phyloP scores from a whole-genome alignment of 1,284 basidiomycete genomes.

The Vanrija sp. region DNA sequence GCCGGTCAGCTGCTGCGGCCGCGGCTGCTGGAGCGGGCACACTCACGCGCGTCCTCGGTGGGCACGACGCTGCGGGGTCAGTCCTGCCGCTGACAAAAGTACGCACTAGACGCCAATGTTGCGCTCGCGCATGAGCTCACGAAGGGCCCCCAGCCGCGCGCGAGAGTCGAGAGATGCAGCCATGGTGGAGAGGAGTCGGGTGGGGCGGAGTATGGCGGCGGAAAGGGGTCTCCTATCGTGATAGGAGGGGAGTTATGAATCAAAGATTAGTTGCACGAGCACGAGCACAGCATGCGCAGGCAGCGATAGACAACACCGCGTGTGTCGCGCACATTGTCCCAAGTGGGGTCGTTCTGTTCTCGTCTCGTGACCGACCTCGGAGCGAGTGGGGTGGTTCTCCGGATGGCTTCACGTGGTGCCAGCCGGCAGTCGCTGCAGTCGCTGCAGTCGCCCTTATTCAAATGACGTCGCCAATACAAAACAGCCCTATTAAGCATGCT shows the following conservation, averaged over 20 bases:
- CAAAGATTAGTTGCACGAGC: neutral
- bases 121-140: conserved; percentile 21
- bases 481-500: too few relatives aligned
- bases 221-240: neutral
- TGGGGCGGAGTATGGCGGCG: conserved; percentile 12
- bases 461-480: too few relatives aligned
- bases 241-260: neutral
- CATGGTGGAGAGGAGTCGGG: conserved; percentile 8
- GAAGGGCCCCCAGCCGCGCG: conserved; percentile 15
- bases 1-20: neutral
- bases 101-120: conserved; percentile 22
- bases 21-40: too few relatives aligned
- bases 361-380: too few relatives aligned
- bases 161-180: conserved; percentile 13
- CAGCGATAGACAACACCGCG: neutral
- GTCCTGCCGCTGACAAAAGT: neutral
- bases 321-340: neutral
- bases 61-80: conserved; percentile 59
- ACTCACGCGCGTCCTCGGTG: conserved; percentile 82
- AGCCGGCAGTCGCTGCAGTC: too few relatives aligned
- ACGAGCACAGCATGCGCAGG: neutral
- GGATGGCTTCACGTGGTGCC: too few relatives aligned
- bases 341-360: too few relatives aligned
- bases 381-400: too few relatives aligned
- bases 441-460: too few relatives aligned